A percentile compares a stretch with the other conserved stretches of the same genome.
Conservation (phyloP, 148 eudicot genomes). For the Drosera capensis region DNA sequence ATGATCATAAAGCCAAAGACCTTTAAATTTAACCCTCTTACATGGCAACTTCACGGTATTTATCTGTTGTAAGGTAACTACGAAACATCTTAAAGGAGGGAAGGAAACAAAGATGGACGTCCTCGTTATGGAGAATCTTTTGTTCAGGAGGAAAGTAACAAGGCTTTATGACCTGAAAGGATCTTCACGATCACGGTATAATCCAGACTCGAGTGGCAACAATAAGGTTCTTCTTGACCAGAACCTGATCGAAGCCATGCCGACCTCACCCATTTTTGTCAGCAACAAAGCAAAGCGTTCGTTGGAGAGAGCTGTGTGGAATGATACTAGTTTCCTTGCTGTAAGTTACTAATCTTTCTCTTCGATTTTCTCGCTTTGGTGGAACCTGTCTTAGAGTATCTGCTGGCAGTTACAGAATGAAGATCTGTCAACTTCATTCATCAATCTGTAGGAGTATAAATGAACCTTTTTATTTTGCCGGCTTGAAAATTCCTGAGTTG, state of each 20-base stretch:
- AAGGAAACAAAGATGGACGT: conserved; percentile 84
- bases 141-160: conserved; percentile 63
- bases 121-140: conserved; percentile 89
- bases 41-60: too few species aligned
- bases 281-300: conserved; percentile 85
- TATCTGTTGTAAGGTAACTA: conserved; percentile 31
- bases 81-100: conserved; percentile 83
- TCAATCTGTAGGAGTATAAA: too few species aligned
- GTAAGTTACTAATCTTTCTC: conserved; percentile 34
- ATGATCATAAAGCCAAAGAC: neutral
- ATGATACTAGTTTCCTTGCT: conserved; percentile 87
- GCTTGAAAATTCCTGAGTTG: too few species aligned
- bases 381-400: neutral
- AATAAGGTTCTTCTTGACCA: conserved; percentile 90
- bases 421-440: neutral
- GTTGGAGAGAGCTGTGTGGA: conserved; percentile 93
- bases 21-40: too few species aligned
- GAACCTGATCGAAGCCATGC: conserved; percentile 93
- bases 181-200: conserved; percentile 80
- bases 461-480: too few species aligned
- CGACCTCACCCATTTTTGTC: conserved; percentile 88
- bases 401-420: neutral
- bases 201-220: conserved; percentile 74
- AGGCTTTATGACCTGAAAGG: conserved; percentile 92
- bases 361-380: neutral